Evolutionary conservation across 805 yeast genomes (phyloP).

Genomic region (Lachancea nothofagi): DNA sequence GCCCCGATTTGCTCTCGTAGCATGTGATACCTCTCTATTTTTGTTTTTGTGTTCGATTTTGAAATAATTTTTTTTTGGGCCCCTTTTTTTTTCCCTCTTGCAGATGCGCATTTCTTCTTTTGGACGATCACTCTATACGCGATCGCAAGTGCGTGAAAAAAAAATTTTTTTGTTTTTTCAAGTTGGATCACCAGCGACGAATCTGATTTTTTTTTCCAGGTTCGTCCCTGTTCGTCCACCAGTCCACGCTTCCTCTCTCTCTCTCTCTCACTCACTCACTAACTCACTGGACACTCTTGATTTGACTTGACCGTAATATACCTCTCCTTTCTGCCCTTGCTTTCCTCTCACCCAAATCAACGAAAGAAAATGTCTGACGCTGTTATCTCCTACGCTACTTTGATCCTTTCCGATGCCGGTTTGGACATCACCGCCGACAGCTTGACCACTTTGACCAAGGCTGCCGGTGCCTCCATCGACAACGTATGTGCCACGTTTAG

Average conservation of each 20-base stretch:
- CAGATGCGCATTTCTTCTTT: background rate
- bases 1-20: no score
- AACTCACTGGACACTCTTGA: no score
- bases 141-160: background rate
- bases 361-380: constrained; percentile 77
- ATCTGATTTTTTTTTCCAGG: background rate
- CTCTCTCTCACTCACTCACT: no score
- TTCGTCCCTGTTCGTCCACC: no score
- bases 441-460: constrained; percentile 62
- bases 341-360: background rate
- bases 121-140: no score
- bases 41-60: no score
- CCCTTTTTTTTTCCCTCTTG: background rate
- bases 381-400: constrained; percentile 95
- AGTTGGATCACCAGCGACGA: constrained; percentile 5
- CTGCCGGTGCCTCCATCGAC: constrained; percentile 77
- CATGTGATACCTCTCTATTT: no score
- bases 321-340: no score
- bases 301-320: no score
- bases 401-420: constrained; percentile 97
- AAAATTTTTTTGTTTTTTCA: background rate
- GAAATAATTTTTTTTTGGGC: no score
- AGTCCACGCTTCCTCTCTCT: no score
- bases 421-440: constrained; percentile 84
- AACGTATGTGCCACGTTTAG: constrained; percentile 31